phyloP scores from a whole-genome alignment of 257 asterid genomes.

The Vinca minor region DNA sequence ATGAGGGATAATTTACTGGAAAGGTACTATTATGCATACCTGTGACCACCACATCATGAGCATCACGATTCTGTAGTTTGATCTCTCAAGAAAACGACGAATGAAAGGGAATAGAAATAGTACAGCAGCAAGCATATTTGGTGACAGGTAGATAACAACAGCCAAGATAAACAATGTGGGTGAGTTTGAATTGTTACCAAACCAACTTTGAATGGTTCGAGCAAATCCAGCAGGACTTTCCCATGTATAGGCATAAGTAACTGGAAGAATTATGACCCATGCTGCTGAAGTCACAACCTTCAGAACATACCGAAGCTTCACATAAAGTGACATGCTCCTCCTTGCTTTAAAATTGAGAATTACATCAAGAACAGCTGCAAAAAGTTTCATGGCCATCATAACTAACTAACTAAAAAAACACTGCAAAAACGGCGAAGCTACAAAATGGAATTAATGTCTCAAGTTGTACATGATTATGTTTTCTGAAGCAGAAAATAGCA shows the following conservation, averaged over 20 bases:
- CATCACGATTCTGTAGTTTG: constrained; percentile 86
- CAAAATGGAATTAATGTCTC: neutral
- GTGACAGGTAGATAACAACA: constrained; percentile 84
- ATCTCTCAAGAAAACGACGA: constrained; percentile 93
- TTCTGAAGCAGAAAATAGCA: neutral
- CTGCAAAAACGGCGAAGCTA: neutral
- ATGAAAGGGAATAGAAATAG: constrained; percentile 81
- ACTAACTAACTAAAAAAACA: too few relatives aligned
- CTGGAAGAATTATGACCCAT: constrained; percentile 91
- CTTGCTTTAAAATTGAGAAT: constrained; percentile 85
- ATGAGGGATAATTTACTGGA: constrained; percentile 2
- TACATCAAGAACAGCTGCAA: constrained; percentile 86
- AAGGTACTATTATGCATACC: constrained; percentile 38
- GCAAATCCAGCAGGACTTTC: constrained; percentile 86
- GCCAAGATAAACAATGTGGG: constrained; percentile 86
- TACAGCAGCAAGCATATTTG: constrained; percentile 83
- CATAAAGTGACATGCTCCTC: constrained; percentile 82
- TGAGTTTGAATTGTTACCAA: constrained; percentile 70
- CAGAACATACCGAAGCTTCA: constrained; percentile 76
- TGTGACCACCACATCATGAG: constrained; percentile 99
- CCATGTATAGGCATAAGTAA: constrained; percentile 93
- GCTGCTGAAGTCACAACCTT: constrained; percentile 87
- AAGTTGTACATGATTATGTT: neutral
- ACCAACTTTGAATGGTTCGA: constrained; percentile 82
- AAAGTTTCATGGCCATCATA: neutral